A percentile compares a stretch with the other conserved stretches of the same genome.
Evolutionary conservation across 2,329 filamentous ascomycete genomes (phyloP).

Genomic region (Fusarium globosum): DNA sequence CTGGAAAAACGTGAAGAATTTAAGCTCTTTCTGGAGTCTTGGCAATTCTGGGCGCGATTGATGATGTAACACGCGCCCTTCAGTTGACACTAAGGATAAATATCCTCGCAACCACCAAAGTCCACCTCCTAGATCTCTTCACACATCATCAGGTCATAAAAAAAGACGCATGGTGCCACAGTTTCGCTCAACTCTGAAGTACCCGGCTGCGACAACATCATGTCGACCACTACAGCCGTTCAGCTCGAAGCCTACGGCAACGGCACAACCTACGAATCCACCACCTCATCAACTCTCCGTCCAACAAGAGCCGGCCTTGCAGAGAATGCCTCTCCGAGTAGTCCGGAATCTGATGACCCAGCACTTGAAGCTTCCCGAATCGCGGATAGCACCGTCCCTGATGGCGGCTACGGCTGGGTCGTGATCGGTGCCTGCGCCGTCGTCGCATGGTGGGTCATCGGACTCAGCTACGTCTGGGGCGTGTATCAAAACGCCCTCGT

Average conservation of each 20-base stretch:
- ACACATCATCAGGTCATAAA: not conserved
- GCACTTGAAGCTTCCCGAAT: conserved; percentile 37
- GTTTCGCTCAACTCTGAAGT: not conserved
- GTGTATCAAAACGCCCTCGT: conserved; percentile 69
- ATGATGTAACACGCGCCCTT: conserved; percentile 30
- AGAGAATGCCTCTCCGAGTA: not conserved
- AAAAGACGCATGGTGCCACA: not conserved
- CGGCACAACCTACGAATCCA: not conserved
- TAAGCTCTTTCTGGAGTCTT: accelerated
- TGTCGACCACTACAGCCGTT: conserved; percentile 31
- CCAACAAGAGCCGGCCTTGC: conserved; percentile 16
- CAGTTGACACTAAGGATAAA: conserved; percentile 11
- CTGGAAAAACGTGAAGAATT: accelerated
- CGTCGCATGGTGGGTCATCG: conserved; percentile 63
- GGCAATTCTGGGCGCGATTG: not conserved
- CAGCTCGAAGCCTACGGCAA: conserved; percentile 28
- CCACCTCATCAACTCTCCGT: conserved; percentile 1
- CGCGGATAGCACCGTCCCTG: conserved; percentile 40
- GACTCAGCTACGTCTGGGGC: conserved; percentile 69
- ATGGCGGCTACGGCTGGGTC: conserved; percentile 47
- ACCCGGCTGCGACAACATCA: not conserved
- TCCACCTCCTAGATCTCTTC: too few relatives aligned
- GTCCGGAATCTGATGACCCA: conserved; percentile 11
- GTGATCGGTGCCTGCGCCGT: conserved; percentile 41
- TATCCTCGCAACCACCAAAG: not conserved